Evolutionary conservation across 306 rosid species (phyloP).

Genomic region (Vachellia pachyceras): DNA sequence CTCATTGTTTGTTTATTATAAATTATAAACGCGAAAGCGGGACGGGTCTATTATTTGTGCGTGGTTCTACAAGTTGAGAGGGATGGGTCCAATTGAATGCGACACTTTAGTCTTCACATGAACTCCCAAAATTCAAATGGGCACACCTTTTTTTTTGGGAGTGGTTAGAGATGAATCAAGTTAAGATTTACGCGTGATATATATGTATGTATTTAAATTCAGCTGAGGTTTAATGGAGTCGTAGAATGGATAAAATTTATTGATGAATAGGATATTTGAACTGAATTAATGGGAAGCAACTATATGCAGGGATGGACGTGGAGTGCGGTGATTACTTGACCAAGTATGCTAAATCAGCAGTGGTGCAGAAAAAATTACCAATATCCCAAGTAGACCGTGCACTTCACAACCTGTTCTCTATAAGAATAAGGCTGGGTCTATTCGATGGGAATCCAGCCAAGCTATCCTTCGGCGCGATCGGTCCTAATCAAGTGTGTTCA

Average conservation of each 20-base stretch:
- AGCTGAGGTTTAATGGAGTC: neutral
- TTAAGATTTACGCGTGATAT: neutral
- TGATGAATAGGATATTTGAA: neutral
- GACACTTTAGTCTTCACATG: neutral
- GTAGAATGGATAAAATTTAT: neutral
- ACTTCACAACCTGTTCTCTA: slow-evolving; percentile 73
- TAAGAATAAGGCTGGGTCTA: slow-evolving; percentile 84
- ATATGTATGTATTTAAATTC: neutral
- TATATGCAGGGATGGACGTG: slow-evolving; percentile 77
- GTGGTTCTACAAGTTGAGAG: neutral
- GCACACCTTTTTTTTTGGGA: no score
- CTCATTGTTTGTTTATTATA: neutral
- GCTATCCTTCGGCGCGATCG: slow-evolving; percentile 64
- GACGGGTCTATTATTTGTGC: neutral
- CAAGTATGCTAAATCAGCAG: slow-evolving; percentile 67
- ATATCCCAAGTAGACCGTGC: slow-evolving; percentile 70
- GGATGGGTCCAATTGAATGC: neutral
- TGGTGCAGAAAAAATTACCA: slow-evolving; percentile 55
- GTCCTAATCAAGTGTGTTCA: slow-evolving; percentile 71
- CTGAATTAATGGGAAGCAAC: neutral
- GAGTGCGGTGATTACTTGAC: slow-evolving; percentile 75
- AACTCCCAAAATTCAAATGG: neutral
- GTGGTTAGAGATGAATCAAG: neutral
- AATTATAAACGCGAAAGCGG: neutral
- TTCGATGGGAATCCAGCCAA: slow-evolving; percentile 75